phyloP scores from a whole-genome alignment of 1,284 basidiomycete species.

The Cutaneotrichosporon arboriforme region DNA sequence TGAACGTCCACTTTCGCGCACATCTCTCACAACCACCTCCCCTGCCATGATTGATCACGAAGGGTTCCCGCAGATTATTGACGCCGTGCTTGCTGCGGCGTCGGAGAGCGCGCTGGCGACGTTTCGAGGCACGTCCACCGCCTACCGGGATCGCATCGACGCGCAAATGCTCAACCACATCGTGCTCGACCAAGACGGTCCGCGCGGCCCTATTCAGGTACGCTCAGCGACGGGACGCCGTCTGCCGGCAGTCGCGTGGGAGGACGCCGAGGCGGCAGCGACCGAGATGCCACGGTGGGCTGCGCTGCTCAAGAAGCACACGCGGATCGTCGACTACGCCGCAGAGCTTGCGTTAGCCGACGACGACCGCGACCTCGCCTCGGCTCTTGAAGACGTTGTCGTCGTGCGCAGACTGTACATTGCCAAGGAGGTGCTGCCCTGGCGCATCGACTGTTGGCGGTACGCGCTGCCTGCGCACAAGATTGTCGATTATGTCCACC shows the following conservation, averaged over 20 bases:
- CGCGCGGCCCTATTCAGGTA: not conserved
- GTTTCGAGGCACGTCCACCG: not conserved
- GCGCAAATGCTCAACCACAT: not conserved
- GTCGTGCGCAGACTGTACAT: not conserved
- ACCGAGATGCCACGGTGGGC: not conserved
- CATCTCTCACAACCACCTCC: not conserved
- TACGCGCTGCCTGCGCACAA: not conserved
- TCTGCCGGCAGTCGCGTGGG: not conserved
- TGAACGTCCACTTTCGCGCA: not conserved
- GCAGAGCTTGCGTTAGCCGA: conserved; percentile 1
- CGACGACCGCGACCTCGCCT: not conserved
- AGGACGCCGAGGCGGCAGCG: not conserved
- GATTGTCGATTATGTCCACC: not conserved
- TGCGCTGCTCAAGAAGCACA: not conserved
- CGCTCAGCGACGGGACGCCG: not conserved
- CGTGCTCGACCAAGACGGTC: not conserved
- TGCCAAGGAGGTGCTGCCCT: not conserved
- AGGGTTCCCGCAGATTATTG: not conserved
- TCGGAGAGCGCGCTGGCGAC: not conserved
- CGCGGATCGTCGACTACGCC: not conserved
- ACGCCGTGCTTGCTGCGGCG: not conserved
- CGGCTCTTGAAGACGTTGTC: not conserved
- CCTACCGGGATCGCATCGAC: not conserved
- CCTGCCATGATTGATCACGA: conserved; percentile 1
- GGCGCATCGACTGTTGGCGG: conserved; percentile 2